Evolutionary conservation across 2,329 filamentous ascomycete species (phyloP).

Genomic region (Pseudocercospora fuligena): DNA sequence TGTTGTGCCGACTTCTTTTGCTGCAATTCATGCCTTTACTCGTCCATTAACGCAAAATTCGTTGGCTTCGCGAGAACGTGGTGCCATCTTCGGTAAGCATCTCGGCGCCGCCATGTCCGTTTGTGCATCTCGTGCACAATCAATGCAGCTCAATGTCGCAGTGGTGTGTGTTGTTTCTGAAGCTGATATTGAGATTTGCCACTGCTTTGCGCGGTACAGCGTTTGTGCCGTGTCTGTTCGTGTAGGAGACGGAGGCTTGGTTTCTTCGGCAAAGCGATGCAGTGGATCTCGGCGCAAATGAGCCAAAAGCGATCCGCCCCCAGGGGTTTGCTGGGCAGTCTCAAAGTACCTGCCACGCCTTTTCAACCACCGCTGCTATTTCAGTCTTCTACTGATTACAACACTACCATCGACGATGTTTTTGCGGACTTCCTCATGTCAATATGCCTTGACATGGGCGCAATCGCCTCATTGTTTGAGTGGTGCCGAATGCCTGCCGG

Average conservation of each 20-base stretch:
- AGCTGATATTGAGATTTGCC: neutral
- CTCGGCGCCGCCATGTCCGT: neutral
- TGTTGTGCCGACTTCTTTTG: neutral
- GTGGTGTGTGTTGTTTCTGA: neutral
- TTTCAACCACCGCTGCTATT: neutral
- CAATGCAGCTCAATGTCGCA: neutral
- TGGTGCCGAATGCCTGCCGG: neutral
- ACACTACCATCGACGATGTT: neutral
- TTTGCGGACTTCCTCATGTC: neutral
- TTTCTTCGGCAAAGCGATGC: neutral
- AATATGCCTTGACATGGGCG: too few species aligned
- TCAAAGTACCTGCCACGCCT: neutral
- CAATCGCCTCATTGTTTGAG: neutral
- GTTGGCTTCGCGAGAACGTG: neutral
- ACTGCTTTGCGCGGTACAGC: neutral
- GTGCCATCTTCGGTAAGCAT: neutral
- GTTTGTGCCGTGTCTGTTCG: neutral
- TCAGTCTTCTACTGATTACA: neutral
- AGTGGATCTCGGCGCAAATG: neutral
- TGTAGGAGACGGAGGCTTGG: neutral
- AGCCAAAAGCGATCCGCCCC: neutral
- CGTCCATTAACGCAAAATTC: neutral
- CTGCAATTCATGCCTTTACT: neutral
- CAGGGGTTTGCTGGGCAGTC: too few species aligned
- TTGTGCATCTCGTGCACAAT: neutral